Conservation (phyloP, 306 rosid species). For the Vigna angularis region DNA sequence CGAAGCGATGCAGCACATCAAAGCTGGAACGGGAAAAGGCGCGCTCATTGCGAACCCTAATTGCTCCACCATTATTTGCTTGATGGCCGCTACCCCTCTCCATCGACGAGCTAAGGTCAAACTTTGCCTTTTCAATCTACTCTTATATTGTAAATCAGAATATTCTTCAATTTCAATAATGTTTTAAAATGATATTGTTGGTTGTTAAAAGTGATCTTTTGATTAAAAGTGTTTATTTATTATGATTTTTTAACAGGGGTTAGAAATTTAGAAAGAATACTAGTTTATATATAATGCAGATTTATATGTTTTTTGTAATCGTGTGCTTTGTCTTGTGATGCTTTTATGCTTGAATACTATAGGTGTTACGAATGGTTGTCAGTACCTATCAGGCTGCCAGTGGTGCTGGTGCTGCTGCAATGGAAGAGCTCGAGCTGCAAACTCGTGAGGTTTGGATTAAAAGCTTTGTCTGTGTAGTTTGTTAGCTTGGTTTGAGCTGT, state of each 20-base stretch:
- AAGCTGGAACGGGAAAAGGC: constrained; percentile 78
- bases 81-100: constrained; percentile 96
- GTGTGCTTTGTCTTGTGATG: neutral
- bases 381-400: constrained; percentile 99
- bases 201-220: too few species aligned
- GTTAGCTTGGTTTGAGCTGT: constrained; percentile 2
- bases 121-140: neutral
- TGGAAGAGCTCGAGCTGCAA: constrained; percentile 96
- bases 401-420: constrained; percentile 99
- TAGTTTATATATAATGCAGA: neutral
- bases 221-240: too few species aligned
- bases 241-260: too few species aligned
- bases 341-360: constrained; percentile 27
- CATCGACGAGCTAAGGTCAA: constrained; percentile 87
- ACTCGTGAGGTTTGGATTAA: constrained; percentile 77
- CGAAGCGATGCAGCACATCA: constrained; percentile 79
- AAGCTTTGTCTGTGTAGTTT: constrained; percentile 18
- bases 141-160: neutral
- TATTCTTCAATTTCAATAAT: too few species aligned
- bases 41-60: constrained; percentile 93
- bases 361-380: constrained; percentile 96
- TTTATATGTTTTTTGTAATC: neutral
- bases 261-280: neutral
- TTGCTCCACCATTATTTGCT: constrained; percentile 96
- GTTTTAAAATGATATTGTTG: neutral